Base-by-base conservation (phyloP, 2,329 filamentous ascomycete genomes). In the Cladosporium sp. region DNA sequence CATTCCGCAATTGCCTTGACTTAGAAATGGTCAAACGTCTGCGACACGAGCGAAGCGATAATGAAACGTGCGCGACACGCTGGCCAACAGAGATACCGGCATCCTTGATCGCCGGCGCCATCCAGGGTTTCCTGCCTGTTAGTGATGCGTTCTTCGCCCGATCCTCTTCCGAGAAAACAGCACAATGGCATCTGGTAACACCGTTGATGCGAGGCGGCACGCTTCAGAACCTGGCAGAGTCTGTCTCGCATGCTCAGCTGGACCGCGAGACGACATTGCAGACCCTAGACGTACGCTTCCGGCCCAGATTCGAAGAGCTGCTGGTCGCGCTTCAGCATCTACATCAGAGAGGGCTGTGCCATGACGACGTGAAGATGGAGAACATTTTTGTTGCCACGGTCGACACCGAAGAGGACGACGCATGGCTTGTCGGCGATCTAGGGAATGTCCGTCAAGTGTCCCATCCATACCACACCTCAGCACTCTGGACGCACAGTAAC, bases 291-390 rank as follows among this genome's bases (percentile, higher is more conserved):
- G 51, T 47, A 6, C 28, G 51, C 7, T 71, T 69, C 51, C 70
- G 72, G 6, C 67, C 70, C 4, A 60, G 64, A 2, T 70, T 75
- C 43, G 56, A 69, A 28, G 25, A 58, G 9, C 57, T 73, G 3
- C 67, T 74, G 8, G 12, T 25, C 0, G 63, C 57, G 9, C 59
- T 75, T 5, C 54, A 63, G 12, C 39, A 14, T 1, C 62, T 75
- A 3, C 73, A 75, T 51, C 30, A 30, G 6, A 60, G 60, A 12
- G 70, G 70, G 14, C 70, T 67, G 40, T 75, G 73, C 60, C 73
- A 75, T 56, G 70, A 75, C 61, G 73, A 75, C 42, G 60, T 75
- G 45, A 74, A 75, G 59, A 67, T 69, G 0, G 61, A 62, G 51
- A 75, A 75, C 42, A 65, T 75, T 36, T 72, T 73, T 34, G 56